Evolutionary conservation across 176 grass and related monocot genomes (phyloP), one percentile per base, ranked within the genome.

Genomic region (Zoysia japonica): DNA sequence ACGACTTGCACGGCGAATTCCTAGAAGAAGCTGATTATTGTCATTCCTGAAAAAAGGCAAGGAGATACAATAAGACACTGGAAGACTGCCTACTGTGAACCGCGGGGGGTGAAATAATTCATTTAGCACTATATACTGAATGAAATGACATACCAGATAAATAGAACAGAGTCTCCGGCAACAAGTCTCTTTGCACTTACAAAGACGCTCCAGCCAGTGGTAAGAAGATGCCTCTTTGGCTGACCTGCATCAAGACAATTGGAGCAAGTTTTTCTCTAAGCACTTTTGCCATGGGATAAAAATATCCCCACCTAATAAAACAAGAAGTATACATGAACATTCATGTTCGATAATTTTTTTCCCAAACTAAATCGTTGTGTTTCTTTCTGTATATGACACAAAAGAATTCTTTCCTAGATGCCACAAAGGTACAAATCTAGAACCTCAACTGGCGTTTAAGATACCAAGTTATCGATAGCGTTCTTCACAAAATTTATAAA

Each of bases 201-300:
- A 89, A 98, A 98, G 48, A 97, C 87, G 65, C 95, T 97, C 95
- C 95, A 97, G 11, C 95, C 95, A 72, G 95, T 97, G 68, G 95
- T 98, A 56, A 98, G 86, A 81, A 98, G 95, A 82, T 98, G 95
- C 7, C 95, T 78, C 81, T 98, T 98, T 85, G 95, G 95, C 86
- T 98, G 95, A 73, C 95, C 95, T 98, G 90, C 71, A 85, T 66
- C 28, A 87, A 45, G 9, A 36, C 3, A 72, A 19, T 65, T 76
- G 46, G 53, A 77, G 35, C 42, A 17, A 74, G 2, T 20, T 63
- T 19, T 20, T 45, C 3, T 37, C 55, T 62, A 61, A 61, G 19
- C 7, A 61, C 1, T 16, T 63, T 56, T 71, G 37, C 59, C 20
- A 36, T 1, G 19, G n/a, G 20, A 11, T 11, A 36, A 36, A 19